Conservation (phyloP, 768 basidiomycete genomes). For the Mrakia frigida region DNA sequence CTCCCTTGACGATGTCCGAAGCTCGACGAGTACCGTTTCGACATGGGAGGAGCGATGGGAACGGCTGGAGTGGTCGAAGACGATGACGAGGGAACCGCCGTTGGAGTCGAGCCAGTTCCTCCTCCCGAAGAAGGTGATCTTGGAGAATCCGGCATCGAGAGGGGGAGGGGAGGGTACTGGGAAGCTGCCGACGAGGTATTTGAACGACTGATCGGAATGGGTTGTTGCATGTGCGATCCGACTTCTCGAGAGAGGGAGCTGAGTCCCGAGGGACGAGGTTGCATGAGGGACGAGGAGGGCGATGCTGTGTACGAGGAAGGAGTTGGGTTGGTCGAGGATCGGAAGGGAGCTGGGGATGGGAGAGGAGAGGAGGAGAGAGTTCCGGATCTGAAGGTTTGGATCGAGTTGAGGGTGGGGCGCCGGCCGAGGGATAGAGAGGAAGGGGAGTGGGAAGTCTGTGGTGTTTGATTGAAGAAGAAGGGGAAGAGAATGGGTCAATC, state of each 20-base stretch:
- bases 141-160: not conserved
- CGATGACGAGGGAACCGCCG: not conserved
- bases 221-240: not conserved
- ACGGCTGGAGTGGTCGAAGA: constrained; percentile 1
- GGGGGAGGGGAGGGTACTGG: not conserved
- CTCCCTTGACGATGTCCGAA: constrained; percentile 23
- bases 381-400: constrained; percentile 20
- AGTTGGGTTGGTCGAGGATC: not conserved
- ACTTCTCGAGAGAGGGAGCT: not conserved
- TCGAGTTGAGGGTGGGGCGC: not conserved
- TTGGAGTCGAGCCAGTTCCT: not conserved
- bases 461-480: not conserved
- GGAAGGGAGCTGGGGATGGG: not conserved
- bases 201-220: not conserved
- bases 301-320: constrained; percentile 10
- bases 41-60: constrained; percentile 12
- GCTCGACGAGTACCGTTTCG: constrained; percentile 18
- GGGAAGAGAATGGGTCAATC: not conserved
- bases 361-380: constrained; percentile 21
- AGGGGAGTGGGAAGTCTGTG: constrained; percentile 3
- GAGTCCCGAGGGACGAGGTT: not conserved
- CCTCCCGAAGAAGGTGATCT: not conserved
- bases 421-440: not conserved
- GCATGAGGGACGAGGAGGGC: constrained; percentile 16
- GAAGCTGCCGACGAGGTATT: not conserved